A percentile compares a stretch with the other conserved stretches of the same genome.
These are phyloP conservation scores for Adiantum capillusveneris DNA, from an alignment of 75 land plant genomes.

Conservation along the genomic window DNA sequence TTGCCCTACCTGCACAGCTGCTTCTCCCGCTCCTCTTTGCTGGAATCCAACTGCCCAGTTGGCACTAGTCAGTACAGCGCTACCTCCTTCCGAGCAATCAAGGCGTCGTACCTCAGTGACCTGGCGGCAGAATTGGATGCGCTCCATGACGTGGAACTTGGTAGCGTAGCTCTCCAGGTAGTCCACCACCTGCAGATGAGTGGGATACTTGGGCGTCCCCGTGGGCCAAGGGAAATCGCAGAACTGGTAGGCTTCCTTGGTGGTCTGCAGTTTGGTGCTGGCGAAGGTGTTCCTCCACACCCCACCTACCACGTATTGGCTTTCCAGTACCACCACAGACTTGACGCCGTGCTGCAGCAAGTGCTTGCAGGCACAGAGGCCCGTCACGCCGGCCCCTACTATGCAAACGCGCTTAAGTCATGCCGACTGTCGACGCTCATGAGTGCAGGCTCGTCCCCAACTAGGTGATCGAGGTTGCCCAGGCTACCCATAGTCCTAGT, in stretches of 20 bases:
- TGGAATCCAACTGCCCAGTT: neutral
- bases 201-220: neutral
- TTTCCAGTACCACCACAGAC: slow-evolving; percentile 62
- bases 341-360: slow-evolving; percentile 17
- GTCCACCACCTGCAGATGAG: slow-evolving; percentile 9
- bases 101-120: slow-evolving; percentile 1
- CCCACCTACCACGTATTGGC: slow-evolving; percentile 50
- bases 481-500: no score
- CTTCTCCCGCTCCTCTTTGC: neutral
- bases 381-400: no score
- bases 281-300: slow-evolving; percentile 54
- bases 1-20: no score
- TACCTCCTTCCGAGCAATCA: neutral
- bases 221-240: slow-evolving; percentile 62
- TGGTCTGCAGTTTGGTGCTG: slow-evolving; percentile 61
- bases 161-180: slow-evolving; percentile 12
- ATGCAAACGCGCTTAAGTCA: no score
- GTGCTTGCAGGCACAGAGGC: slow-evolving; percentile 54
- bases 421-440: no score
- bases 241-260: slow-evolving; percentile 54
- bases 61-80: neutral
- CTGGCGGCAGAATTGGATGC: slow-evolving; percentile 1
- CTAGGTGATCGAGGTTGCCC: no score
- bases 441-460: no score
- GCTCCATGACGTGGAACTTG: slow-evolving; percentile 6